These are phyloP conservation scores for Cyclostephanos invisitatus DNA, from an alignment of 108 stramenopile species.

Conservation along the genomic window DNA sequence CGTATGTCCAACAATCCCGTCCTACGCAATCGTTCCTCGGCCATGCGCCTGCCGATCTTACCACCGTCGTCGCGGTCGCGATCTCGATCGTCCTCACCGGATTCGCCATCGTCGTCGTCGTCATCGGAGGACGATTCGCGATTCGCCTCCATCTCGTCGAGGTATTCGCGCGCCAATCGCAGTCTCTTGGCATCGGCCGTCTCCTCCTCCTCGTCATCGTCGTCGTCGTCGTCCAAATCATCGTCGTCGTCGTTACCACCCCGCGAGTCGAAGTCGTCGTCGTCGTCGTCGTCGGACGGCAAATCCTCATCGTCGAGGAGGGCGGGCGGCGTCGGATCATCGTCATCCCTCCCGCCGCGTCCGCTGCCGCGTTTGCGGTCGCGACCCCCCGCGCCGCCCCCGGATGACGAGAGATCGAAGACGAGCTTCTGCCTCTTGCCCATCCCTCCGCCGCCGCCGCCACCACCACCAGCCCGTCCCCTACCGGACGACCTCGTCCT, in stretches of 20 bases:
- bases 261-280: constrained; percentile 44
- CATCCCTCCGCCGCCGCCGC: neutral
- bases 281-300: constrained; percentile 47
- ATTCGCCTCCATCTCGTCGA: constrained; percentile 62
- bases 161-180: constrained; percentile 80
- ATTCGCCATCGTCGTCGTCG: constrained; percentile 30
- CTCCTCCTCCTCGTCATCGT: constrained; percentile 67
- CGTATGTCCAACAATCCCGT: constrained; percentile 63
- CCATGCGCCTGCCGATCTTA: constrained; percentile 51
- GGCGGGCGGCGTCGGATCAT: constrained; percentile 12
- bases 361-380: constrained; percentile 4
- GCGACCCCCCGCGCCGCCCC: neutral
- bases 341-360: constrained; percentile 27
- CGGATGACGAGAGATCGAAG: constrained; percentile 37
- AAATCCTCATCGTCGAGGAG: constrained; percentile 36
- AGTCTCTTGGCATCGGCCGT: constrained; percentile 78
- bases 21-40: constrained; percentile 60
- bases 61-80: constrained; percentile 41
- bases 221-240: constrained; percentile 51
- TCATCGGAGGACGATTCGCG: constrained; percentile 20
- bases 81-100: constrained; percentile 47
- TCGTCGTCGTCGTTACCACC: constrained; percentile 26
- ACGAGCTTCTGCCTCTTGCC: constrained; percentile 27
- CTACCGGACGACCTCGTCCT: too few relatives aligned
- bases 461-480: neutral